Base-by-base conservation (phyloP, 495 filamentous ascomycete species). In the Podospora appendiculata region DNA sequence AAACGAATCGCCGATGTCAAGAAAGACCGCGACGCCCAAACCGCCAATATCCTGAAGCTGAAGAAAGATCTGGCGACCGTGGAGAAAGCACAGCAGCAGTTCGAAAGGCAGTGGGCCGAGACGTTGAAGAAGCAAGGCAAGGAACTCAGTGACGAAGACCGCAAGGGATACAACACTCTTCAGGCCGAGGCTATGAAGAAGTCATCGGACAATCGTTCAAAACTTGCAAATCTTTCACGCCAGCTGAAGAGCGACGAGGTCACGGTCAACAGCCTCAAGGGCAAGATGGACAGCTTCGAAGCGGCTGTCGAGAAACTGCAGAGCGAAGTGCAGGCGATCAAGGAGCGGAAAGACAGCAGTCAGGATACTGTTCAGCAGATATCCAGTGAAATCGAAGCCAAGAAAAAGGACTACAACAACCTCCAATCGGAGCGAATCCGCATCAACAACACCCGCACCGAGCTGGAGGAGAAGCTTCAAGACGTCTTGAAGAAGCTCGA, bases 211-310 rank as follows among this genome's bases (percentile, higher is more conserved):
- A 87, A 95, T 59, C 88, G 92, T 60, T 78, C 86, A 49, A 87
- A 89, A 55, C 78, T 95, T 40, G 88, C 90, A 69, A 89, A 89
- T 57, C 80, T 95, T 36, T 75, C 77, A 41, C 90, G 91, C 17
- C 88, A 95, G 59, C 73, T 86, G 40, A 93, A 89, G 70, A 94
- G 88, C 1, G 94, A 96, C 56, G 85, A 90, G 42, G 89, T 89
- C 52, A 90, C 89, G 0, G 84, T 89, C 45, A 92, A 86, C 58
- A 95, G 84, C 60, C 68, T 97, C 48, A 87, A 85, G 65, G 82
- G 85, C 59, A 96, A 90, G 66, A 85, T 96, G 14, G 90, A 95
- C 47, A 78, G 73, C 16, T 79, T 83, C 3, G 75, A 95, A 60
- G 85, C 82, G 61, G 82, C 86, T 34, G 72, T 87, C 13, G 78